A percentile compares a stretch with the other conserved stretches of the same genome.
Evolutionary conservation across 192 early-diverging fungal species (phyloP).

Genomic region (Tieghemiomyces parasiticus): DNA sequence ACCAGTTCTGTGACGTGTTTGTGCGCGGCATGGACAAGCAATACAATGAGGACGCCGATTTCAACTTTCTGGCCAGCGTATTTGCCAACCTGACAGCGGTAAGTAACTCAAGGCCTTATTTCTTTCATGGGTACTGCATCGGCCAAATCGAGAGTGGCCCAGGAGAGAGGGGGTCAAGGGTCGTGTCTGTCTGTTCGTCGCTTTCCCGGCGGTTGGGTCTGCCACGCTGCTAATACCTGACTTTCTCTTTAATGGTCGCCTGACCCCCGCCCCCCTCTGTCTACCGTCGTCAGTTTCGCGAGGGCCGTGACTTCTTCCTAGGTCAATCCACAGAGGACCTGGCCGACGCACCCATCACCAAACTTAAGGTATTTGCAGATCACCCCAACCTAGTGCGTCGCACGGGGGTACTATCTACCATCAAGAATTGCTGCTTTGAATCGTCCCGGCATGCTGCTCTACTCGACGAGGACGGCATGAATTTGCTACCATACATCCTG

Average conservation of each 20-base stretch:
- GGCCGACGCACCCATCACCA: conserved; percentile 55
- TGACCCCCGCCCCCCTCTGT: too few relatives aligned
- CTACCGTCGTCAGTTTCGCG: too few relatives aligned
- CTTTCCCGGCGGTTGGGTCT: too few relatives aligned
- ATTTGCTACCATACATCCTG: conserved; percentile 75
- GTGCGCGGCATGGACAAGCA: conserved; percentile 58
- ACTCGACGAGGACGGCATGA: conserved; percentile 51
- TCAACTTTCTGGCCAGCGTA: conserved; percentile 76
- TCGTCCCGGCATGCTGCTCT: conserved; percentile 47
- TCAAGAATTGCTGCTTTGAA: conserved; percentile 86
- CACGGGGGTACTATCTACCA: conserved; percentile 68
- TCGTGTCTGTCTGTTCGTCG: too few relatives aligned
- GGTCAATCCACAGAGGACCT: conserved; percentile 38
- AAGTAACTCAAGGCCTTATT: conserved; percentile 15
- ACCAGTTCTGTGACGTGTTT: conserved; percentile 82
- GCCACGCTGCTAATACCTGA: too few relatives aligned
- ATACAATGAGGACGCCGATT: conserved; percentile 71
- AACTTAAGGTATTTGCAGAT: conserved; percentile 74
- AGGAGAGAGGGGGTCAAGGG: too few relatives aligned
- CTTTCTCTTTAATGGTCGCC: too few relatives aligned
- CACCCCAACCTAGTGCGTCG: conserved; percentile 73
- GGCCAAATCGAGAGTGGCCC: too few relatives aligned
- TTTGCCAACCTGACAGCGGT: conserved; percentile 75
- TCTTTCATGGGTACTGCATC: not conserved
- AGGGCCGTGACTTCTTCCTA: conserved; percentile 58